phyloP scores from a whole-genome alignment of 768 basidiomycete species.

The Tulasnella sp. region DNA sequence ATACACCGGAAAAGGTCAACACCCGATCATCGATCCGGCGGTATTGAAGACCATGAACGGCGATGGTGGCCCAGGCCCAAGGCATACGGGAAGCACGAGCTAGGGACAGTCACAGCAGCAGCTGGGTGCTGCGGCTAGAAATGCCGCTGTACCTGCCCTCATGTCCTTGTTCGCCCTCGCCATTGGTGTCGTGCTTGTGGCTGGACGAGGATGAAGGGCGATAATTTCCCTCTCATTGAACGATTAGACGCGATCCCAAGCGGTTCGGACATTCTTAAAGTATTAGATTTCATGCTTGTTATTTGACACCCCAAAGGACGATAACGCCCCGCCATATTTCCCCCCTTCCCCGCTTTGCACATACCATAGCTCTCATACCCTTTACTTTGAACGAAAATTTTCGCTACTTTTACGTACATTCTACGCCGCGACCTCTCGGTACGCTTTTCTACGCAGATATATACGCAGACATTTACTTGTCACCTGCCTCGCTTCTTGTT shows the following conservation, averaged over 20 bases:
- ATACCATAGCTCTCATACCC: neutral
- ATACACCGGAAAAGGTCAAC: neutral
- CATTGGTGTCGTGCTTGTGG: neutral
- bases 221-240: neutral
- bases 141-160: neutral
- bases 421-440: neutral
- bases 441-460: neutral
- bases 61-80: conserved; percentile 15
- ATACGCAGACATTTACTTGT: neutral
- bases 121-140: neutral
- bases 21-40: conserved; percentile 14
- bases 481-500: neutral
- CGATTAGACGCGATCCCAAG: neutral
- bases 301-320: neutral
- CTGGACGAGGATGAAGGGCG: neutral
- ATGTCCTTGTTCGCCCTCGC: conserved; percentile 5
- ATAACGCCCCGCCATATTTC: neutral
- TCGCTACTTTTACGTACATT: neutral
- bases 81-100: conserved; percentile 16
- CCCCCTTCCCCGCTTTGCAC: neutral
- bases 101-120: neutral
- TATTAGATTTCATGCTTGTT: neutral
- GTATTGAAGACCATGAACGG: conserved; percentile 24
- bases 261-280: neutral
- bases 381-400: neutral